A percentile compares a stretch with the other conserved stretches of the same genome.
phyloP scores from a whole-genome alignment of 1,284 basidiomycete species.

The Vanrija sp. region DNA sequence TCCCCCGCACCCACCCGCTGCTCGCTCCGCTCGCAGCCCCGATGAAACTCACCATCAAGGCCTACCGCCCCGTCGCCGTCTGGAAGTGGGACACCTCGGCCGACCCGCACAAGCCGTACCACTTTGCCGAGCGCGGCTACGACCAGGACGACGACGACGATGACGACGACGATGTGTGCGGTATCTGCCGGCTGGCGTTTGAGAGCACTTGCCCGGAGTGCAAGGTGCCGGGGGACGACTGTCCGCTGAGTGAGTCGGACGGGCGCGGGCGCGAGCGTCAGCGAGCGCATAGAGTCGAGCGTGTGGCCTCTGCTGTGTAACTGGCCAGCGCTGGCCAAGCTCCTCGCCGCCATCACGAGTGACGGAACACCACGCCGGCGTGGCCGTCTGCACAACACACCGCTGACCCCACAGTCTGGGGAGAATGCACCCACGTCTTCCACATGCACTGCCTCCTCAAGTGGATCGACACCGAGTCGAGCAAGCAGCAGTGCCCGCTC shows the following conservation, averaged over 20 bases:
- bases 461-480: constrained; percentile 81
- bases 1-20: too few species aligned
- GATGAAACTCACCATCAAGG: constrained; percentile 46
- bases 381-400: too few species aligned
- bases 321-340: neutral
- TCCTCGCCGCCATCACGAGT: too few species aligned
- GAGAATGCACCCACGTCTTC: constrained; percentile 89
- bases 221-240: constrained; percentile 93
- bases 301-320: too few species aligned
- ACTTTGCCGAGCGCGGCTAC: constrained; percentile 15
- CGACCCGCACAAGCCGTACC: constrained; percentile 41
- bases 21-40: neutral
- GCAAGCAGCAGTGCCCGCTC: constrained; percentile 91
- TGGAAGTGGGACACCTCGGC: constrained; percentile 48
- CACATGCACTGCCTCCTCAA: constrained; percentile 94
- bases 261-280: neutral
- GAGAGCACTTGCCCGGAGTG: constrained; percentile 90
- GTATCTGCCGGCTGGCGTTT: constrained; percentile 85
- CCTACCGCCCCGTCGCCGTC: constrained; percentile 43
- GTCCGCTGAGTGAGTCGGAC: constrained; percentile 73
- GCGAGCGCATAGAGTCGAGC: too few species aligned
- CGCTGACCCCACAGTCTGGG: constrained; percentile 62
- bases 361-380: neutral
- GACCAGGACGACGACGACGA: constrained; percentile 57
- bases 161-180: constrained; percentile 82